Conservation (phyloP, 345 rosid genomes). For the Eucalyptus victrix region DNA sequence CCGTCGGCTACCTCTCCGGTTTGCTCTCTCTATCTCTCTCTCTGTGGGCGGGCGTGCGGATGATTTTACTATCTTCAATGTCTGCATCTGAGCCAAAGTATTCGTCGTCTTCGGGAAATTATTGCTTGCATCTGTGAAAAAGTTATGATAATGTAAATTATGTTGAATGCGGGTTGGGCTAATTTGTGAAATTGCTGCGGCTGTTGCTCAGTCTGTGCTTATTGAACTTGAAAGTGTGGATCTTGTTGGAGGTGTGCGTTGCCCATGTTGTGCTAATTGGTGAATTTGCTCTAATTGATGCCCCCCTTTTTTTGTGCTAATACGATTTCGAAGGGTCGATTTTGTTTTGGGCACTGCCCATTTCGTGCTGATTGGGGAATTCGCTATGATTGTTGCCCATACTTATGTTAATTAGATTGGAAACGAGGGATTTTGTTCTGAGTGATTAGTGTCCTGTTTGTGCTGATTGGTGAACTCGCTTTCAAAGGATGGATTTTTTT, state of each 20-base stretch:
- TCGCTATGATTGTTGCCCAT: background rate
- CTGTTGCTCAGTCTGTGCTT: background rate
- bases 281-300: background rate
- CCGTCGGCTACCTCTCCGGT: slow-evolving; percentile 96
- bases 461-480: background rate
- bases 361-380: background rate
- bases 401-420: background rate
- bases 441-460: background rate
- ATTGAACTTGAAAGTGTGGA: background rate
- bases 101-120: background rate
- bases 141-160: background rate
- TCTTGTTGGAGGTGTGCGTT: background rate
- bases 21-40: background rate
- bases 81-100: background rate
- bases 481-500: background rate
- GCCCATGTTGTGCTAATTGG: background rate
- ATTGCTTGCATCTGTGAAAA: background rate
- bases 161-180: background rate
- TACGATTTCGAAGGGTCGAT: background rate
- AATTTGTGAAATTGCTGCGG: background rate
- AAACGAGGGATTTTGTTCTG: background rate
- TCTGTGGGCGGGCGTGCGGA: too few species aligned
- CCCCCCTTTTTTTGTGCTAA: background rate
- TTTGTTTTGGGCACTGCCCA: background rate
- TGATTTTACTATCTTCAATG: background rate